phyloP scores from a whole-genome alignment of 179 eudicot genomes.

The Corrigiola litoralis region DNA sequence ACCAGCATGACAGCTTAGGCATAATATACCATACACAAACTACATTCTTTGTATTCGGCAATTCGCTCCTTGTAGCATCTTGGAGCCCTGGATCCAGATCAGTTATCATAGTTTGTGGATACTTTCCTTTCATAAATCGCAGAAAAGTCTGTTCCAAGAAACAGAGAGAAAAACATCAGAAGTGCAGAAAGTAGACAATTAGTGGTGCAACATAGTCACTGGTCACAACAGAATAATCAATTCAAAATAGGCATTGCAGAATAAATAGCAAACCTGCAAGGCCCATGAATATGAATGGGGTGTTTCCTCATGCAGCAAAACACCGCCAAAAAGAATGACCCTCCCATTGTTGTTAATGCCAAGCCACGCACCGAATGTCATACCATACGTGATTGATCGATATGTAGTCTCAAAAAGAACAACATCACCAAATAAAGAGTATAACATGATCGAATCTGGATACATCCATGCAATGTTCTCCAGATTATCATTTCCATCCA shows the following conservation, averaged over 20 bases:
- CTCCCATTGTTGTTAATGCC: slow-evolving; percentile 94
- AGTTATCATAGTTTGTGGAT: slow-evolving; percentile 82
- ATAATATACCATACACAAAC: slow-evolving; percentile 42
- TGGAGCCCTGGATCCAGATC: slow-evolving; percentile 65
- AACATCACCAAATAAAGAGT: slow-evolving; percentile 84
- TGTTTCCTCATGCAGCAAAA: slow-evolving; percentile 79
- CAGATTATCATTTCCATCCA: slow-evolving; percentile 67
- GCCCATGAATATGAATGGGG: slow-evolving; percentile 85
- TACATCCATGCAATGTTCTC: slow-evolving; percentile 97
- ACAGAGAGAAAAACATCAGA: background rate
- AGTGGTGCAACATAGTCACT: too few species aligned
- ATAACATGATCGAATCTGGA: slow-evolving; percentile 75
- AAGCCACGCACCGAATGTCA: slow-evolving; percentile 95
- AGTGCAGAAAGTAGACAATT: background rate
- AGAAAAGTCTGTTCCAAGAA: slow-evolving; percentile 50
- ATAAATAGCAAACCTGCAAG: slow-evolving; percentile 44
- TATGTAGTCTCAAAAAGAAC: slow-evolving; percentile 93
- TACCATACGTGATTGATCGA: slow-evolving; percentile 82
- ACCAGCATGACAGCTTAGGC: slow-evolving; percentile 61
- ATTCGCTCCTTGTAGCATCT: slow-evolving; percentile 50
- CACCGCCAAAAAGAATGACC: slow-evolving; percentile 97
- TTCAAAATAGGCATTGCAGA: too few species aligned
- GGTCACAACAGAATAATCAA: too few species aligned
- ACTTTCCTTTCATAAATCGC: slow-evolving; percentile 81
- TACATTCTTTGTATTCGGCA: slow-evolving; percentile 56